Percentiles rank a stretch among this genome's conserved stretches.
These are phyloP conservation scores for Talaromyces funiculosus DNA, from an alignment of 2,329 filamentous ascomycete species.

Conservation along the genomic window DNA sequence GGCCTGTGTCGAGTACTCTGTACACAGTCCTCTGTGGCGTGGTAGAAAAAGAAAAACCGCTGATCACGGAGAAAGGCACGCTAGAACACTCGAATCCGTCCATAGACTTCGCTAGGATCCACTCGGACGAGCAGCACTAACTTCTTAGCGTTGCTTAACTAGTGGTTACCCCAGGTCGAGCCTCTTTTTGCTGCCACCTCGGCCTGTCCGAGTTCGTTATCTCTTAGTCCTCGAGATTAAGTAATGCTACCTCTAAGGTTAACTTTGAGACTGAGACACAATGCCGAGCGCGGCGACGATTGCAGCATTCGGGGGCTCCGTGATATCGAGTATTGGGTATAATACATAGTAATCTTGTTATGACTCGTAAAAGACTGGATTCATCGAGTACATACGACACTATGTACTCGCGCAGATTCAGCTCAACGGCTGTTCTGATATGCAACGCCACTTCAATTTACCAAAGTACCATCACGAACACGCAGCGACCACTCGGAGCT, in stretches of 20 bases:
- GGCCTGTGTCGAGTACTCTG: not conserved
- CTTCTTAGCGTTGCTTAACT: not conserved
- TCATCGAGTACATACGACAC: no score
- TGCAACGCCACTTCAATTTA: not conserved
- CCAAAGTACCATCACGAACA: no score
- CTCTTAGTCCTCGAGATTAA: not conserved
- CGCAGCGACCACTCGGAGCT: not conserved
- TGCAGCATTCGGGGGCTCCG: no score
- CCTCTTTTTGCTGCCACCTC: no score
- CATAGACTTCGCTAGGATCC: not conserved
- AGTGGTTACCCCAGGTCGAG: slow-evolving; percentile 2
- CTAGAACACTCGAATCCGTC: not conserved
- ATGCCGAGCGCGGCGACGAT: no score
- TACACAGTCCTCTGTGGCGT: not conserved
- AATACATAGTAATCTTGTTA: no score
- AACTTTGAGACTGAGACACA: no score
- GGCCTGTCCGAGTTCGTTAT: not conserved
- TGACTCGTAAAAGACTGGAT: no score
- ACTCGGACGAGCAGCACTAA: not conserved
- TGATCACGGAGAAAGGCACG: not conserved
- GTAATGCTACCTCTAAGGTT: not conserved
- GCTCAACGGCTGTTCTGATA: no score
- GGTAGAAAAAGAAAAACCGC: not conserved
- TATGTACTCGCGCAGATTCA: no score
- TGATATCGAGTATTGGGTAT: no score